A percentile compares a stretch with the other conserved stretches of the same genome.
Evolutionary conservation across 768 basidiomycete genomes (phyloP).

Genomic region (Macrolepiota albuminosa): DNA sequence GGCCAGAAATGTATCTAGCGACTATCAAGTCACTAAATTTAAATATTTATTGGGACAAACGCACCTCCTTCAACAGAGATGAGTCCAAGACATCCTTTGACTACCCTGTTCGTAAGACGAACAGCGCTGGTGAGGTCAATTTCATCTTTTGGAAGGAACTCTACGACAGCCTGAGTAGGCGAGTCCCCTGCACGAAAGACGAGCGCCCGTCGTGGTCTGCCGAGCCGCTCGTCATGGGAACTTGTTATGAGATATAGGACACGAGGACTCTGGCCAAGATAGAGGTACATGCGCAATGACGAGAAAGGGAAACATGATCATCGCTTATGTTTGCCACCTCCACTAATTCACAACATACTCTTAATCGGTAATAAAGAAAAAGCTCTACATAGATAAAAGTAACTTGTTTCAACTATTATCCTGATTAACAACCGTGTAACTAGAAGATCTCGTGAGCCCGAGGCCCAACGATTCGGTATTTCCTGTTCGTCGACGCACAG

Average conservation of each 20-base stretch:
- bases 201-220: slow-evolving; percentile 57
- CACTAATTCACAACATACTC: neutral
- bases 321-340: slow-evolving; percentile 1
- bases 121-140: slow-evolving; percentile 63
- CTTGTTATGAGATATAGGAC: slow-evolving; percentile 70
- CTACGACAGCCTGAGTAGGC: slow-evolving; percentile 72
- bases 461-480: slow-evolving; percentile 20
- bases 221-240: slow-evolving; percentile 58
- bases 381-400: neutral
- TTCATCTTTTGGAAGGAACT: slow-evolving; percentile 72
- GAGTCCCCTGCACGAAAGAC: slow-evolving; percentile 63
- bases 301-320: neutral
- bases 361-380: neutral
- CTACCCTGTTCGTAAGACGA: slow-evolving; percentile 62
- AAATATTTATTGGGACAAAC: slow-evolving; percentile 14
- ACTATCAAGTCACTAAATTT: neutral
- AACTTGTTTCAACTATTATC: slow-evolving; percentile 3
- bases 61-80: slow-evolving; percentile 69
- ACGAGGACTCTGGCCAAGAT: slow-evolving; percentile 64
- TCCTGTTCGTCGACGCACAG: slow-evolving; percentile 21
- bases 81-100: slow-evolving; percentile 82
- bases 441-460: slow-evolving; percentile 22
- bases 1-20: slow-evolving; percentile 81
- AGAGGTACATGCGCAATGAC: slow-evolving; percentile 57
- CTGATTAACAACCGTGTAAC: slow-evolving; percentile 15